phyloP scores from a whole-genome alignment of 2,329 filamentous ascomycete genomes.

The Raffaelea deltoideospora region DNA sequence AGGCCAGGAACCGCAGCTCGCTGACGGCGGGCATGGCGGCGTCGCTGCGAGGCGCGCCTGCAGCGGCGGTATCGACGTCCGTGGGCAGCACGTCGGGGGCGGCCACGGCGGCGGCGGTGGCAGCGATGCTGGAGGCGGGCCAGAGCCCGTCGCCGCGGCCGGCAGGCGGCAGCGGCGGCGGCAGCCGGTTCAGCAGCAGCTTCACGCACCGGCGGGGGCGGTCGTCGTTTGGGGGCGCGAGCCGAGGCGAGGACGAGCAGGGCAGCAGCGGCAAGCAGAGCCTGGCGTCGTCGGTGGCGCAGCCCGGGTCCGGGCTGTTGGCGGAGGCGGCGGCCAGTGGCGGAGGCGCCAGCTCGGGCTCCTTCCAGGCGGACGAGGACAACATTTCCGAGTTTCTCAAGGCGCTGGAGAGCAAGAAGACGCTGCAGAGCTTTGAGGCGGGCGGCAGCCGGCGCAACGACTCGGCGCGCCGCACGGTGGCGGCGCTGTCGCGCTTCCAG shows the following conservation, averaged over 20 bases:
- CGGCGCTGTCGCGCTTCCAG: constrained; percentile 73
- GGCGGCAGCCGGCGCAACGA: constrained; percentile 48
- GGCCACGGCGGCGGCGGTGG: neutral
- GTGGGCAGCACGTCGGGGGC: constrained; percentile 5
- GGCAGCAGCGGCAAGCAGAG: constrained; percentile 70
- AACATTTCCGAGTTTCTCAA: constrained; percentile 91
- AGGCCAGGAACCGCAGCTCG: constrained; percentile 54
- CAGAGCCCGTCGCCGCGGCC: constrained; percentile 62
- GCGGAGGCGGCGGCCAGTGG: constrained; percentile 46
- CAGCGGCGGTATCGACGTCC: constrained; percentile 20
- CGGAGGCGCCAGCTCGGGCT: constrained; percentile 43
- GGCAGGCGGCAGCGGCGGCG: constrained; percentile 42
- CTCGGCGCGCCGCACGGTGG: constrained; percentile 58
- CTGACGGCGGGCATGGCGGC: constrained; percentile 62
- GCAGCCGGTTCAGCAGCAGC: constrained; percentile 84
- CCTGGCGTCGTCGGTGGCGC: constrained; percentile 50
- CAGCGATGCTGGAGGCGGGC: constrained; percentile 32
- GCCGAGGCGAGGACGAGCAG: constrained; percentile 57
- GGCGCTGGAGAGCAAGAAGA: constrained; percentile 73
- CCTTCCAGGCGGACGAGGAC: constrained; percentile 64
- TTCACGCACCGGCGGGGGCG: constrained; percentile 75
- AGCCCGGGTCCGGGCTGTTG: constrained; percentile 67
- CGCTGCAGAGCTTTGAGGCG: constrained; percentile 62
- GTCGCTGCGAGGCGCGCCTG: constrained; percentile 50
- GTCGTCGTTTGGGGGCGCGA: constrained; percentile 60